Evolutionary conservation across 1,284 basidiomycete genomes (phyloP), one percentile per base, ranked within the genome.

Genomic region (Bjerkandera adusta): DNA sequence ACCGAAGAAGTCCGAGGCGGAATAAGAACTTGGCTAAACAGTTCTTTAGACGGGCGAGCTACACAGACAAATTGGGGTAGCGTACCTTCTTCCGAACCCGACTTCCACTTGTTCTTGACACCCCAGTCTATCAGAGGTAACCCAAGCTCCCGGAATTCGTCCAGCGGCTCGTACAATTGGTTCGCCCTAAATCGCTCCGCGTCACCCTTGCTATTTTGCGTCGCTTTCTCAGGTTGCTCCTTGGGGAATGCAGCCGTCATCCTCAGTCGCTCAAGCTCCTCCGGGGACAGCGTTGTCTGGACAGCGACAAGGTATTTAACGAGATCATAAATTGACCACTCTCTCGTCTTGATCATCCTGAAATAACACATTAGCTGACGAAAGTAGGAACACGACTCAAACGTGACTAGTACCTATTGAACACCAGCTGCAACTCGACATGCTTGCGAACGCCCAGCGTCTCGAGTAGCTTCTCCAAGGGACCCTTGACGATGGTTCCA

Each of bases 41-140:
- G 15, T 8, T 30, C 20, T 22, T 32, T 2, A n/a, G 18, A n/a
- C 8, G 25, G 5, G 12, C 21, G 11, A 26, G 16, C 13, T 10
- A 18, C 10, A 27, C 35, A n/a, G 8, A 16, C 21, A 44, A 5
- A 13, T 48, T 43, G 27, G 21, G n/a, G 10, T 10, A 27, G 56
- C 70, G 33, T 41, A 88, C 92, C 91, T 82, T 97, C 94, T 22
- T 92, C 89, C 0, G 90, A 91, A 16, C 75, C 78, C 3, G 75
- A 65, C 45, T 79, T 76, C 94, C 94, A 97, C 60, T 87, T 92
- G 5, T 68, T 66, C 51, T 82, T 75, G 7, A 74, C 75, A 1
- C 89, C 85, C 95, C 95, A 99, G 58, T 92, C 92, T 32, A 99
- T 73, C 1, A 96, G 63, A 1, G 94, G 92, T 7, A 99, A 69